These are phyloP conservation scores for Albifimbria verrucaria DNA, from an alignment of 2,329 filamentous ascomycete genomes.

Conservation along the genomic window DNA sequence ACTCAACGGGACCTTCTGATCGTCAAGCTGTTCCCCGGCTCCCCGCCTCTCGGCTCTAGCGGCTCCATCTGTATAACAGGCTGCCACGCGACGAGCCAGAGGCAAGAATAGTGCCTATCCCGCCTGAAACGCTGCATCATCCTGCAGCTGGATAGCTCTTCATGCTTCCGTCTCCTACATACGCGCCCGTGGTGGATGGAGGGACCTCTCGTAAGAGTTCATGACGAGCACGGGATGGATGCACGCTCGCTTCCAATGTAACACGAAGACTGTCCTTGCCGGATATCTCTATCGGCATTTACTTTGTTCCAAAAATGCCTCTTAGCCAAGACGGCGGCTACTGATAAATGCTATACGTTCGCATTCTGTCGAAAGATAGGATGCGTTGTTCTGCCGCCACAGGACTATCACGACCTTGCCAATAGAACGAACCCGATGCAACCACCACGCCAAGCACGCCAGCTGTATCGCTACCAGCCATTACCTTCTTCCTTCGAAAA, in stretches of 20 bases:
- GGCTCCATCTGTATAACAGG: neutral
- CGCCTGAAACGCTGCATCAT: neutral
- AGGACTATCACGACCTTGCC: neutral
- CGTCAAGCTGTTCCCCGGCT: neutral
- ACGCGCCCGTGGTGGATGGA: too few species aligned
- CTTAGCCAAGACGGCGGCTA: too few species aligned
- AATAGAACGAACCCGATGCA: neutral
- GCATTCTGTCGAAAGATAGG: neutral
- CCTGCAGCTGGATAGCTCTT: too few species aligned
- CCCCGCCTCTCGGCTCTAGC: neutral
- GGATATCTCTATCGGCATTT: too few species aligned
- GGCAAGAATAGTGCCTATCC: neutral
- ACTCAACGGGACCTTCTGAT: neutral
- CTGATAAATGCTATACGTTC: too few species aligned
- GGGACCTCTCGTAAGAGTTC: too few species aligned
- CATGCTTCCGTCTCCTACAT: too few species aligned
- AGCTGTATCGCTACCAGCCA: neutral
- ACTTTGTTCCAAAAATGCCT: too few species aligned
- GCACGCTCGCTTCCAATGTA: too few species aligned
- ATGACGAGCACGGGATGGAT: neutral
- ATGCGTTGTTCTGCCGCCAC: neutral
- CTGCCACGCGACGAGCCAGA: neutral
- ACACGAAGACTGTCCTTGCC: too few species aligned
- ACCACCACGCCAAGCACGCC: neutral
- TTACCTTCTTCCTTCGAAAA: neutral